Evolutionary conservation across 768 basidiomycete species (phyloP).

Genomic region (Serendipita indica): DNA sequence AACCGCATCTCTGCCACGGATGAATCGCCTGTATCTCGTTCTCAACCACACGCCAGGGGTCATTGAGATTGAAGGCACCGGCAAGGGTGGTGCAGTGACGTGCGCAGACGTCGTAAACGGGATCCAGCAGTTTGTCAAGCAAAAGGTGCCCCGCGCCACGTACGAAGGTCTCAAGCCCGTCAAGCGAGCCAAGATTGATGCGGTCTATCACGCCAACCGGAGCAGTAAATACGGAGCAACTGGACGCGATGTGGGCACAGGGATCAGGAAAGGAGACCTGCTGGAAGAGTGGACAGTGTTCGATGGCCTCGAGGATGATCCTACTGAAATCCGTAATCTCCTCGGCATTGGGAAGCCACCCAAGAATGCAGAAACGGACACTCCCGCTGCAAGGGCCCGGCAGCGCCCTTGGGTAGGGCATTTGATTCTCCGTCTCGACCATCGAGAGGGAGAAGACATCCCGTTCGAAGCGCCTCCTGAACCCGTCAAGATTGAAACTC

Average conservation of each 20-base stretch:
- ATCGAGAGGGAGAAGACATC: not conserved
- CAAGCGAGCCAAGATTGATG: constrained; percentile 31
- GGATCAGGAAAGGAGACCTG: constrained; percentile 54
- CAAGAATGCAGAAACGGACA: not conserved
- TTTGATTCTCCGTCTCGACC: not conserved
- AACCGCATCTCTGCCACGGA: constrained; percentile 52
- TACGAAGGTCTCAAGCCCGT: constrained; percentile 28
- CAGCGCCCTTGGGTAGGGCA: constrained; percentile 2
- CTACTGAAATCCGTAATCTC: not conserved
- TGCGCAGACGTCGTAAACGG: constrained; percentile 51
- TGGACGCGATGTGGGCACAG: constrained; percentile 48
- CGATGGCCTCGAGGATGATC: constrained; percentile 39
- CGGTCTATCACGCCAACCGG: constrained; percentile 50
- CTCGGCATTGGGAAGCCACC: not conserved
- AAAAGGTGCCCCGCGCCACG: constrained; percentile 14
- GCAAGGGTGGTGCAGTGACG: constrained; percentile 39
- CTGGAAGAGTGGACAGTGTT: constrained; percentile 43
- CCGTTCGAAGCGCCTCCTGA: not conserved
- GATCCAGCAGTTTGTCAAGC: constrained; percentile 36
- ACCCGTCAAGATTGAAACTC: not conserved
- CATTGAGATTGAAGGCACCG: constrained; percentile 32
- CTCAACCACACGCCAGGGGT: constrained; percentile 42
- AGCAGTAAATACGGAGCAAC: constrained; percentile 49
- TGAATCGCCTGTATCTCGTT: constrained; percentile 37
- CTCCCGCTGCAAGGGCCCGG: not conserved